Conservation (phyloP, 768 basidiomycete species). For the Pisolithus microcarpus region DNA sequence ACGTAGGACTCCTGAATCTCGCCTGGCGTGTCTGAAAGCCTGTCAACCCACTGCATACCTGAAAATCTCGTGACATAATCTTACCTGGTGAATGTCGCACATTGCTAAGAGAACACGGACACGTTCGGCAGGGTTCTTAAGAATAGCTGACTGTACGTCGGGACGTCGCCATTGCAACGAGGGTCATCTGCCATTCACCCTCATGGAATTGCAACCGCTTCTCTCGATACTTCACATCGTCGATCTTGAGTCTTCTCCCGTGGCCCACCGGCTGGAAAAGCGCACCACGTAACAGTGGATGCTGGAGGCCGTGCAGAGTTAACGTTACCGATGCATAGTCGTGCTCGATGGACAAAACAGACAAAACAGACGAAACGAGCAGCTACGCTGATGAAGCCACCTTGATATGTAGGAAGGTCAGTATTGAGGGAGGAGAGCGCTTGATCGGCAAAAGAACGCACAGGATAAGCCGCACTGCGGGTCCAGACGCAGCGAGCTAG, state of each 20-base stretch:
- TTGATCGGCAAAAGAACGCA: conserved; percentile 24
- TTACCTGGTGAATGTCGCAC: conserved; percentile 40
- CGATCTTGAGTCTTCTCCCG: conserved; percentile 25
- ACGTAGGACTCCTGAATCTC: conserved; percentile 24
- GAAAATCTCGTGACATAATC: not conserved
- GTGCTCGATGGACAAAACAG: conserved; percentile 45
- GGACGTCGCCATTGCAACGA: conserved; percentile 4
- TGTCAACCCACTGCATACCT: not conserved
- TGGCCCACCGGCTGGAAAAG: conserved; percentile 18
- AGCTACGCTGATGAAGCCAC: conserved; percentile 49
- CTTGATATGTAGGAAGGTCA: conserved; percentile 24
- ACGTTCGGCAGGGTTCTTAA: conserved; percentile 34
- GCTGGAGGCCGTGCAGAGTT: conserved; percentile 47
- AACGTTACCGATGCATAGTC: conserved; percentile 53
- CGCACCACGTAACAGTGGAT: conserved; percentile 41
- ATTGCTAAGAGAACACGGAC: conserved; percentile 47
- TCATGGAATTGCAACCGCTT: conserved; percentile 34
- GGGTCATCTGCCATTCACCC: conserved; percentile 21
- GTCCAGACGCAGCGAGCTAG: conserved; percentile 49
- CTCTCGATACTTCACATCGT: conserved; percentile 22
- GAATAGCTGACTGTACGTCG: conserved; percentile 33
- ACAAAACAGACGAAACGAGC: conserved; percentile 44
- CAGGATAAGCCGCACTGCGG: conserved; percentile 54
- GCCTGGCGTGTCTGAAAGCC: conserved; percentile 4
- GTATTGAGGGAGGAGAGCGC: not conserved